phyloP scores from a whole-genome alignment of 169 alveolate species.

The Cystoisospora suis region DNA sequence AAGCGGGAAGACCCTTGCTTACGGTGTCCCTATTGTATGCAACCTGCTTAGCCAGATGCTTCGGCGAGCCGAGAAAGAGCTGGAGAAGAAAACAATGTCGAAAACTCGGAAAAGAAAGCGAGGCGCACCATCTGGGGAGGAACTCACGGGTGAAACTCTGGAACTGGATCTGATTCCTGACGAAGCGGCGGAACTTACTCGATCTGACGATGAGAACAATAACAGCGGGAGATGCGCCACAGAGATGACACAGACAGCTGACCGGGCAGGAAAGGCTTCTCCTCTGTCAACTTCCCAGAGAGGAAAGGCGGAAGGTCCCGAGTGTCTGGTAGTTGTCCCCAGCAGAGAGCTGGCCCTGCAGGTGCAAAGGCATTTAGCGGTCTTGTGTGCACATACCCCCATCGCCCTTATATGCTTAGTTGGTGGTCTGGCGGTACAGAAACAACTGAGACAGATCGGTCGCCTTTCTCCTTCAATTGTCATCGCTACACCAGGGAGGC shows the following conservation, averaged over 20 bases:
- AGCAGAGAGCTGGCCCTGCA: constrained; percentile 83
- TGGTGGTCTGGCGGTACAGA: constrained; percentile 96
- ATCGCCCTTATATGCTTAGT: constrained; percentile 78
- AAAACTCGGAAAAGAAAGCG: background rate
- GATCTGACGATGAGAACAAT: constrained; percentile 25
- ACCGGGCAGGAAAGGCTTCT: background rate
- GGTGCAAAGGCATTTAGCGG: constrained; percentile 71
- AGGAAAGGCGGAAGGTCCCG: background rate
- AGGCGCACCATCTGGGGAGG: no score
- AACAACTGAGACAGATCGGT: constrained; percentile 91
- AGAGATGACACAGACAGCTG: background rate
- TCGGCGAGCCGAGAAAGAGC: constrained; percentile 15
- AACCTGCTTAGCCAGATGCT: background rate
- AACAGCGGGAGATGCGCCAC: background rate
- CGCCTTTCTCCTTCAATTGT: constrained; percentile 93
- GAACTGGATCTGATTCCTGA: background rate
- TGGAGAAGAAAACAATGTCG: background rate
- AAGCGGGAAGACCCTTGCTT: constrained; percentile 66
- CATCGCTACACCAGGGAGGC: constrained; percentile 98
- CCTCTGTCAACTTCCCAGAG: background rate
- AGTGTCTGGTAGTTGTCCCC: constrained; percentile 76
- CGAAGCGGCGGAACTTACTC: background rate
- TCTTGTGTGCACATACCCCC: constrained; percentile 31
- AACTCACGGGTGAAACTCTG: background rate
- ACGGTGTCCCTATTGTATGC: constrained; percentile 66